Percentiles rank a stretch among this genome's conserved stretches.
phyloP scores from a whole-genome alignment of 2,329 filamentous ascomycete species.

The Clonostachys sp. region DNA sequence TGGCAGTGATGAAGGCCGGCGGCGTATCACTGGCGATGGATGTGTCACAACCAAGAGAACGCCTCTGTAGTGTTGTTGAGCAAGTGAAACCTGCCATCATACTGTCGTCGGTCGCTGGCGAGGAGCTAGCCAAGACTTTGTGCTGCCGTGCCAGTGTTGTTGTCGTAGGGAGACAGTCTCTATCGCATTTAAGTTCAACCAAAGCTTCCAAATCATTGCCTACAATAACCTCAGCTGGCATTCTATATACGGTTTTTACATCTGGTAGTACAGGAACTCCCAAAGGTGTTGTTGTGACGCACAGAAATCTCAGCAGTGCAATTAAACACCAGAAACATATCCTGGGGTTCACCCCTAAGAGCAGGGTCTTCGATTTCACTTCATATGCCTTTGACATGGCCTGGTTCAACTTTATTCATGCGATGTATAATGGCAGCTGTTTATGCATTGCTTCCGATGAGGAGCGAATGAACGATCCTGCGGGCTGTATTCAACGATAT shows the following conservation, averaged over 20 bases:
- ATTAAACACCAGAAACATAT: conserved; percentile 18
- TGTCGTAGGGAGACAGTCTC: conserved; percentile 8
- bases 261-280: conserved; percentile 18
- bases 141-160: not conserved
- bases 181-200: conserved; percentile 7
- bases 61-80: conserved; percentile 6
- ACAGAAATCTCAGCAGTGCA: not conserved
- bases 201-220: not conserved
- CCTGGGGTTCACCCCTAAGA: conserved; percentile 27
- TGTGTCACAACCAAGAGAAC: conserved; percentile 9
- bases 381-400: conserved; percentile 7
- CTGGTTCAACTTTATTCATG: conserved; percentile 12
- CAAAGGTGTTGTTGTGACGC: conserved; percentile 9
- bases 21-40: conserved; percentile 17
- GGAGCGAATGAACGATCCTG: conserved; percentile 25
- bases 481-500: not conserved
- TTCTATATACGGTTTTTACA: conserved; percentile 15
- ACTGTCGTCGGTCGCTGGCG: conserved; percentile 32
- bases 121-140: not conserved
- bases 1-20: conserved; percentile 20
- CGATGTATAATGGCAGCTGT: conserved; percentile 15
- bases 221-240: not conserved
- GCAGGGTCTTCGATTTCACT: conserved; percentile 5
- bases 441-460: conserved; percentile 29
- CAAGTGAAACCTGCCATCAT: conserved; percentile 30